These are phyloP conservation scores for Sicyos baderoa DNA, from an alignment of 306 rosid species.

Conservation along the genomic window DNA sequence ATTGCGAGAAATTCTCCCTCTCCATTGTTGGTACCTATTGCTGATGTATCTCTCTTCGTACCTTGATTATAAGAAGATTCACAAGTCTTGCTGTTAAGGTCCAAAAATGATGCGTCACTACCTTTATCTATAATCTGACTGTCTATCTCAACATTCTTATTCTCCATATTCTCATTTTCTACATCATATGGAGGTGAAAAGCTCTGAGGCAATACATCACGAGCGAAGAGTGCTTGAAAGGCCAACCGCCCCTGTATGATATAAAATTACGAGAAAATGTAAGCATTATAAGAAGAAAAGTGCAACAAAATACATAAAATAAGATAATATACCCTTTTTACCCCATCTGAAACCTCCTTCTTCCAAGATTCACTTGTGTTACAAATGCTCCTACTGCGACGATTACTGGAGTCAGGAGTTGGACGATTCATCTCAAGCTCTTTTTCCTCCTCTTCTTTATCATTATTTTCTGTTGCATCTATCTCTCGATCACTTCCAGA, in stretches of 20 bases:
- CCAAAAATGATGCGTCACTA: constrained; percentile 21
- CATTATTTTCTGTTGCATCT: constrained; percentile 64
- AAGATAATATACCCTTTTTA: constrained; percentile 22
- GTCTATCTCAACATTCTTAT: constrained; percentile 25
- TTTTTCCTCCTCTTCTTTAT: constrained; percentile 38
- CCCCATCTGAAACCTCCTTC: constrained; percentile 95
- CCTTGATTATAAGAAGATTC: neutral
- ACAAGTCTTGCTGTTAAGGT: constrained; percentile 34
- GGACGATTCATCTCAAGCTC: constrained; percentile 43
- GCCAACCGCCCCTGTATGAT: constrained; percentile 66
- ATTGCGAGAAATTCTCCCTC: constrained; percentile 48
- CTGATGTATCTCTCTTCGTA: constrained; percentile 11
- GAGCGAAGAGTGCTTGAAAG: constrained; percentile 76
- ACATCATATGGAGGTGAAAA: constrained; percentile 64
- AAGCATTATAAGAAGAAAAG: constrained; percentile 13
- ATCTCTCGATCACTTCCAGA: constrained; percentile 86
- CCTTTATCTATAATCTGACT: constrained; percentile 18
- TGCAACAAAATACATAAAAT: neutral
- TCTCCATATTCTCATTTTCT: constrained; percentile 32
- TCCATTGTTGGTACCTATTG: constrained; percentile 28
- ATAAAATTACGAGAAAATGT: constrained; percentile 24
- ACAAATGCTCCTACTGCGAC: constrained; percentile 47
- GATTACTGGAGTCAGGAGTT: constrained; percentile 44
- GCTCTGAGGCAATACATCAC: constrained; percentile 83
- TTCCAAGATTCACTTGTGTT: constrained; percentile 66